These are phyloP conservation scores for Colletotrichum orchidophilum DNA, from an alignment of 2,329 filamentous ascomycete species.

Conservation along the genomic window DNA sequence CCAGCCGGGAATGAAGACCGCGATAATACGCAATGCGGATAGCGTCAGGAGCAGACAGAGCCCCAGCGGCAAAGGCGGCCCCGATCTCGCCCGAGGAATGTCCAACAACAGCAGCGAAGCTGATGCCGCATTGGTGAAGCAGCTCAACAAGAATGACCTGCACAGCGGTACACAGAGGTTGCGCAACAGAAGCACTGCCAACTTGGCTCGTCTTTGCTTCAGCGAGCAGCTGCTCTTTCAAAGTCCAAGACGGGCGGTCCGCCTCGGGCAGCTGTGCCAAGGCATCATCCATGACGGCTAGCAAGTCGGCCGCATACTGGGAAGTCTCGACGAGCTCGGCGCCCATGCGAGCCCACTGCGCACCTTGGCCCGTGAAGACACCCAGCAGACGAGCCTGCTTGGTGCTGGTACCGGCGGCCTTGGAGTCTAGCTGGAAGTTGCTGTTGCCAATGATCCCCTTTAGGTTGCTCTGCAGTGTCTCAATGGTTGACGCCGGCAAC, in stretches of 20 bases:
- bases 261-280: constrained; percentile 36
- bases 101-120: constrained; percentile 50
- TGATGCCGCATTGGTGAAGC: constrained; percentile 42
- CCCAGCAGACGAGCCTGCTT: constrained; percentile 30
- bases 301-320: constrained; percentile 17
- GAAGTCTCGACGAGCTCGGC: constrained; percentile 33
- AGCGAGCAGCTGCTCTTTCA: constrained; percentile 38
- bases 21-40: constrained; percentile 38
- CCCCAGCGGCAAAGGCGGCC: constrained; percentile 59
- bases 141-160: constrained; percentile 43
- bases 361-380: constrained; percentile 46
- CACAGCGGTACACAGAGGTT: constrained; percentile 44
- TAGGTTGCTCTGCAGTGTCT: not conserved
- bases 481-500: not conserved
- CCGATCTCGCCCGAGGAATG: constrained; percentile 62
- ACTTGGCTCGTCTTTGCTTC: constrained; percentile 27
- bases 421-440: not conserved
- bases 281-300: constrained; percentile 36
- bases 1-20: constrained; percentile 20
- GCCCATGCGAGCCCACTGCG: constrained; percentile 43
- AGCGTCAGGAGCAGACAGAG: constrained; percentile 42
- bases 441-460: not conserved
- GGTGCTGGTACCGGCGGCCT: not conserved
- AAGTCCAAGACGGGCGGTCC: constrained; percentile 37
- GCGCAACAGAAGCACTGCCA: constrained; percentile 39